These are phyloP conservation scores for Chloris gayana DNA, from an alignment of 176 grass and related monocot species.

Conservation along the genomic window DNA sequence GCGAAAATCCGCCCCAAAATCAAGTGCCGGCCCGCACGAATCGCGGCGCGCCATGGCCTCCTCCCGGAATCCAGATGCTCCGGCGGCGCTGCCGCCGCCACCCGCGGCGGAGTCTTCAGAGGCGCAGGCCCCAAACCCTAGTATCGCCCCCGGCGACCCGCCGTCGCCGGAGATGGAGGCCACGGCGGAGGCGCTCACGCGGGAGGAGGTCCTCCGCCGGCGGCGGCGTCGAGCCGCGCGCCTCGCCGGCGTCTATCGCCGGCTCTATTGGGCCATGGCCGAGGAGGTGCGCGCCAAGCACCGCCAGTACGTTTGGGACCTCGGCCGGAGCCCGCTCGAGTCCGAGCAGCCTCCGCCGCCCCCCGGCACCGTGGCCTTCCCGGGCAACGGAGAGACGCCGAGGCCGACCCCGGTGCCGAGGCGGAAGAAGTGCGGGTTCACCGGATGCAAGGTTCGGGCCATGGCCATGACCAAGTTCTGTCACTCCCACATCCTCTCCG, in stretches of 20 bases:
- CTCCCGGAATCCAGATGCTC: slow-evolving; percentile 26
- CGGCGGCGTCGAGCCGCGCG: slow-evolving; percentile 46
- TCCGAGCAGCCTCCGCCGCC: slow-evolving; percentile 27
- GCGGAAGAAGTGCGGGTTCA: slow-evolving; percentile 80
- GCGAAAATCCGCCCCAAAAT: not conserved
- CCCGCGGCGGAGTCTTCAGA: slow-evolving; percentile 2
- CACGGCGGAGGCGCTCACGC: slow-evolving; percentile 65
- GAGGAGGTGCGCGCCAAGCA: slow-evolving; percentile 79
- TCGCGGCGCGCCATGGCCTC: slow-evolving; percentile 28
- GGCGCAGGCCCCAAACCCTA: slow-evolving; percentile 21
- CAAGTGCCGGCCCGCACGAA: not conserved
- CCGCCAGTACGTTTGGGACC: slow-evolving; percentile 77
- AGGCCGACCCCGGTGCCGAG: slow-evolving; percentile 38
- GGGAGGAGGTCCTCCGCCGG: slow-evolving; percentile 83
- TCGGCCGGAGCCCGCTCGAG: slow-evolving; percentile 70
- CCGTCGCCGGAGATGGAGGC: slow-evolving; percentile 45
- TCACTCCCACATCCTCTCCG: slow-evolving; percentile 78
- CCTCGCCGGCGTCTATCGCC: slow-evolving; percentile 52
- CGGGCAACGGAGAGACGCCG: not conserved
- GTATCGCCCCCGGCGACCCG: slow-evolving; percentile 2
- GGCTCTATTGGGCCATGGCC: slow-evolving; percentile 69
- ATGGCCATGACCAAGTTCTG: slow-evolving; percentile 85
- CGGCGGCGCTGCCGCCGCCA: not conserved
- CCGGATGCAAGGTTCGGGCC: slow-evolving; percentile 82
- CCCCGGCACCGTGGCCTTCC: not conserved